Base-by-base conservation (phyloP, 192 early-diverging fungal genomes). In the Paraglomus occultum region DNA sequence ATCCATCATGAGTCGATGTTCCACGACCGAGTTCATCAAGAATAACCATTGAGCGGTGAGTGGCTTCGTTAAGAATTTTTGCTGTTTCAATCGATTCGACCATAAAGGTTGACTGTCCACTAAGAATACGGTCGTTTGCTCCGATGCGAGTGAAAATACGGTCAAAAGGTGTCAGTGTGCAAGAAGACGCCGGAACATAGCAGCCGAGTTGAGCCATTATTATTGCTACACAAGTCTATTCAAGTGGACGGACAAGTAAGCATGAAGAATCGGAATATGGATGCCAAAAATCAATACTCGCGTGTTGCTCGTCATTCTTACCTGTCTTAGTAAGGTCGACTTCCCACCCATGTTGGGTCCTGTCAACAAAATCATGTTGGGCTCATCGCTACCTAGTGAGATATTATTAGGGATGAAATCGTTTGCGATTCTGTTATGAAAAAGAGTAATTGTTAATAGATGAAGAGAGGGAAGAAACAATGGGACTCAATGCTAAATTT, bases 341-440 rank as follows among this genome's bases (percentile, higher is more conserved):
- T 99, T 99, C 63, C 97, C 97, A 74, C 96, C 97, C 94, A 98
- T 98, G 76, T 99, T 99, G n/a, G 97, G 96, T 20, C 97, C 97
- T 0, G 97, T 98, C 55, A 99, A 77, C 9, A 99, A 80, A 10
- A 98, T 89, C 77, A 98, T 87, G 64, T 81, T 89, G 44, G 86
- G 70, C 8, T 74, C 79, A 5, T 74, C 67, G 1, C 85, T 84
- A 6, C 94, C 94, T 1, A 99, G 82, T 47, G 79, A 71, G 5
- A 90, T 89, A 81, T 99, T 95, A 80, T 99, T 99, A 46, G 97
- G 95, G 48, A 99, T 95, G 74, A 95, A 97, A 71, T 92, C 91
- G 2, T 80, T 76, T 1, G 85, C 78, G 7, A 76, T 65, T 1
- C 67, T 70, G 39, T 57, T 57, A 57, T 23, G 6, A 63, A 18